Evolutionary conservation across 2,329 filamentous ascomycete genomes (phyloP), one percentile per base, ranked within the genome.

Genomic region (Aspergillus caelatus): DNA sequence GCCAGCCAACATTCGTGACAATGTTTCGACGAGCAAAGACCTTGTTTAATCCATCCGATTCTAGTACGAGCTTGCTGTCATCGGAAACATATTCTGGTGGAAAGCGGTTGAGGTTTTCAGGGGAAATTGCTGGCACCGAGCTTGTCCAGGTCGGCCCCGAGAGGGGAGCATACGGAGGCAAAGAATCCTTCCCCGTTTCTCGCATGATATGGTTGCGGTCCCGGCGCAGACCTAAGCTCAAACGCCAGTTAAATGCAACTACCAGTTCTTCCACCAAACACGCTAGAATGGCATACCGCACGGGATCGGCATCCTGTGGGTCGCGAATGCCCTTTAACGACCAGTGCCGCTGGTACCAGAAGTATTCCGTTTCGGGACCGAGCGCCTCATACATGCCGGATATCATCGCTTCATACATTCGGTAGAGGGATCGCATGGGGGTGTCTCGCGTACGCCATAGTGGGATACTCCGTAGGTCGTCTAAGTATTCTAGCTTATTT

Each of bases 381-480:
- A 72, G 62, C 12, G 65, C 58, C 56, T 62, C 63, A 46, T 71
- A 72, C 14, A 64, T 61, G 12, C 65, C 66, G 7, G 71, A 63
- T 1, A 66, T 57, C 23, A 67, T 58, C 12, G 67, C 60, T 45
- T 75, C 72, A 54, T 74, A 73, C 46, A 76, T 65, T 7, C 72
- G 71, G 57, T 75, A 75, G 6, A 73, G 57, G 19, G 71, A 70
- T 32, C 73, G 72, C 4, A 74, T 63, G 3, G 72, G 72, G 5
- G 69, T 75, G 54, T 75, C 72, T 6, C 72, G 67, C 52, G 66
- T 60, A 19, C 69, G 69, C 68, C 69, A 76, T 39, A 75, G 61
- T 1, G 71, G 69, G 50, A 74, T 69, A 12, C 62, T 64, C 28
- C 67, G 67, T 19, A 75, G 64, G 39, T 74, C 70, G 46, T 68